Evolutionary conservation across 306 rosid genomes (phyloP), one percentile per base, ranked within the genome.

Genomic region (Glycine latifolia): DNA sequence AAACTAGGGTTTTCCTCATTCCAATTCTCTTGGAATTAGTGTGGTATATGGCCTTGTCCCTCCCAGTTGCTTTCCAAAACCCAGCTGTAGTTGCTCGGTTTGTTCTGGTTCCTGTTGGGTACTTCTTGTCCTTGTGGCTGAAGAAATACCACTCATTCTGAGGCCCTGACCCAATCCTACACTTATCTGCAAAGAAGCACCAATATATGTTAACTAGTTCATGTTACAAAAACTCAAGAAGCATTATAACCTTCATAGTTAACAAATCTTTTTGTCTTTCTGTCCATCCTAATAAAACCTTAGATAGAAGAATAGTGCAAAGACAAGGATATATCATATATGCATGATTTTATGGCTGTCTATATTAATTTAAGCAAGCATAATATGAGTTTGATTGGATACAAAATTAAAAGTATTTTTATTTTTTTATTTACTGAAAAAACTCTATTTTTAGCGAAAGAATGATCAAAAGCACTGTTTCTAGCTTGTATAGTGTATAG

Each of bases 131-230:
- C 76, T 95, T 95, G 87, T 95, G 99, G 85, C 99, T 95, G 83
- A 93, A 95, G 91, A 95, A 95, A 76, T 95, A 95, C 98, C 98
- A 95, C 68, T 95, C 99, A 47, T 92, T 95, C 75, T 95, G 98
- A 55, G 97, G 96, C 56, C 98, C 99, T 16, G 94, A 91, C 48
- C 99, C 99, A 50, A 95, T 91, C 85, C 91, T 90, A 78, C 99
- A 95, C 79, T 89, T 95, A 63, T 95, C 99, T 95, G 90, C 31
- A 26, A 59, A 75, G 31, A 47, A 49, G 14, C 31, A 76, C 3
- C 59, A 44, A 53, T 6, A 56, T 10, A 14, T 7, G 44, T 31
- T 66, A 44, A n/a, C 49, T 63, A 81, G 50, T 81, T 74, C 53
- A 31, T 66, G n/a, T 55, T n/a, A 55, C 9, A 33, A 68, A 62